Evolutionary conservation across 257 asterid genomes (phyloP), one percentile per base, ranked within the genome.

Genomic region (Dorcoceras hygrometricum): DNA sequence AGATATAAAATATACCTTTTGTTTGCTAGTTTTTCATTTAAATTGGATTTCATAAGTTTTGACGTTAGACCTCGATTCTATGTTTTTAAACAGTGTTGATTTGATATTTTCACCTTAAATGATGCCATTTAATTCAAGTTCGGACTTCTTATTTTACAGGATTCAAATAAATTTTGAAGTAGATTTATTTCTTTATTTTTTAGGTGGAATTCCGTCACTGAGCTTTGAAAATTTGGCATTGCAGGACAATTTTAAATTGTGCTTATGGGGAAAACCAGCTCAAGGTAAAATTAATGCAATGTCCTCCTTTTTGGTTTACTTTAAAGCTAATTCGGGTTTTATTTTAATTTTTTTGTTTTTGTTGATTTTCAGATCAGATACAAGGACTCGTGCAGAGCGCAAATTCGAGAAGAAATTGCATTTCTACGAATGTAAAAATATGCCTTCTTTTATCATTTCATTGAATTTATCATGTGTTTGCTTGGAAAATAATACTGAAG

Each of bases 361-460:
- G 50, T 39, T 39, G 50, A 12, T 11, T 39, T 39, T 39, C 50
- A 39, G 50, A 12, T 11, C 50, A 11, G 93, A 83, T 28, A 80
- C 60, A 10, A 66, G 63, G 48, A 57, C 80, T 11, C 82, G 73
- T 1, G 85, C 86, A 10, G 93, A 84, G 11, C 84, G 79, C 67
- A 90, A 83, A 76, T 83, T 90, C 67, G 88, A 84, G 46, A 91
- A 84, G 88, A 84, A 91, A 75, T 55, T 91, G 67, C 76, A 78
- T 46, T 91, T 91, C 74, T 83, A 91, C 64, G 71, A 82, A 8
- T 76, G 97, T 87, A 76, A 77, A 81, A 23, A 28, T 19, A 19
- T 63, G 31, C n/a, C 23, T 12, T 24, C 61, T 22, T 50, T 28
- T 29, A 39, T 31, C 14, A 2, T 23, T 24, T 55, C 11, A 20